These are phyloP conservation scores for Xylaria arbuscula DNA, from an alignment of 2,329 filamentous ascomycete species.

Conservation along the genomic window DNA sequence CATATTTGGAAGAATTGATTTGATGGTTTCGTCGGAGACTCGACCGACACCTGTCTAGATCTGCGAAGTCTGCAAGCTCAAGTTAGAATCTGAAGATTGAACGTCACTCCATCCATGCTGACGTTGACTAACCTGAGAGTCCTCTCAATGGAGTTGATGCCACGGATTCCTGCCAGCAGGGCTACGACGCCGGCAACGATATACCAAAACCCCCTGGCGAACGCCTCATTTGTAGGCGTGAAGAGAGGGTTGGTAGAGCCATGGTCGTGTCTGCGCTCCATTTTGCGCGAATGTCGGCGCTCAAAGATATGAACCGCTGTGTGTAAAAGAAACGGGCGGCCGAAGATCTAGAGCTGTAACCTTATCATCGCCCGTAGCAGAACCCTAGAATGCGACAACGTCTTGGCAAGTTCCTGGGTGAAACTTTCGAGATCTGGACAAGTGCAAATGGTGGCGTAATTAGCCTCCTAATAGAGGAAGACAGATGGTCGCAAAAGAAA, in stretches of 20 bases:
- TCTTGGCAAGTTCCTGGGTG: background rate
- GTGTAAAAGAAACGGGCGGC: background rate
- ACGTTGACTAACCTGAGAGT: slow-evolving; percentile 54
- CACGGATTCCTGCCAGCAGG: slow-evolving; percentile 55
- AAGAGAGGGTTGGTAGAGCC: slow-evolving; percentile 52
- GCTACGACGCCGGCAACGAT: slow-evolving; percentile 63
- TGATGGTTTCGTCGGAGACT: slow-evolving; percentile 64
- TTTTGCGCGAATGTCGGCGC: slow-evolving; percentile 34
- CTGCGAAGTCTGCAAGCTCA: slow-evolving; percentile 57
- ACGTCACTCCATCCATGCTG: background rate
- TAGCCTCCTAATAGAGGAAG: background rate
- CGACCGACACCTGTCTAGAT: slow-evolving; percentile 56
- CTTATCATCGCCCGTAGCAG: background rate
- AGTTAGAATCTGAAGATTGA: slow-evolving; percentile 10
- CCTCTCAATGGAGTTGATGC: slow-evolving; percentile 57
- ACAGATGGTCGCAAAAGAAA: background rate
- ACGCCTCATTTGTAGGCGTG: slow-evolving; percentile 59
- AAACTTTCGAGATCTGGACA: background rate
- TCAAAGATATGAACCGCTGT: background rate
- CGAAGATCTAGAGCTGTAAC: background rate
- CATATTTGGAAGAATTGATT: slow-evolving; percentile 61
- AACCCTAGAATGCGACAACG: background rate
- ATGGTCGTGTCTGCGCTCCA: slow-evolving; percentile 47
- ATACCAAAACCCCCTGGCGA: slow-evolving; percentile 70
- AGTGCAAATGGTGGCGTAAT: background rate